Evolutionary conservation across 1,284 basidiomycete species (phyloP).

Genomic region (Golubevia sp.): DNA sequence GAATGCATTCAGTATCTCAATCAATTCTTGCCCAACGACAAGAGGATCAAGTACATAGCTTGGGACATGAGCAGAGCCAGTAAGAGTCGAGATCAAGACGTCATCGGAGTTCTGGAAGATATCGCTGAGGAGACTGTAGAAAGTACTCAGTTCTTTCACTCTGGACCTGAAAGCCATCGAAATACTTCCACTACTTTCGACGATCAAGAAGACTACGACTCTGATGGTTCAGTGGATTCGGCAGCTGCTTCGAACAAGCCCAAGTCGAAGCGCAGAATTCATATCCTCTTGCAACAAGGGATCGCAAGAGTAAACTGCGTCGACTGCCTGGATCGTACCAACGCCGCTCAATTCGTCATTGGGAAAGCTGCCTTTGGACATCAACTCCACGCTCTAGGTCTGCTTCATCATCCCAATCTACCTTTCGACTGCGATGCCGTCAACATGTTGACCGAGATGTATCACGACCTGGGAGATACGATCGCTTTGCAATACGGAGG

Average conservation of each 20-base stretch:
- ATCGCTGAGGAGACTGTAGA: constrained; percentile 92
- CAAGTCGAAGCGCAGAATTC: neutral
- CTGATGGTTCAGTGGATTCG: neutral
- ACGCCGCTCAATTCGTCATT: constrained; percentile 96
- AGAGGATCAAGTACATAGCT: constrained; percentile 86
- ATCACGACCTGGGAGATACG: constrained; percentile 72
- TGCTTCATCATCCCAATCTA: constrained; percentile 74
- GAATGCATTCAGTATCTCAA: constrained; percentile 92
- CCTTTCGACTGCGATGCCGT: constrained; percentile 94
- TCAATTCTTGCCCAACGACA: constrained; percentile 84
- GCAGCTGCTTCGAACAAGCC: neutral
- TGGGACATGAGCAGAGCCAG: constrained; percentile 79
- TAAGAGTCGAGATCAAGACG: constrained; percentile 85
- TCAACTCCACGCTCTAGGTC: constrained; percentile 89
- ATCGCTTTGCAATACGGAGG: constrained; percentile 96
- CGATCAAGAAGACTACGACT: neutral
- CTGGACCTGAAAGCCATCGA: constrained; percentile 56
- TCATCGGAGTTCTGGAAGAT: constrained; percentile 93
- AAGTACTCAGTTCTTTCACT: constrained; percentile 90
- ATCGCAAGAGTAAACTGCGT: constrained; percentile 70
- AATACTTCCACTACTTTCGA: neutral
- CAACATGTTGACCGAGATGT: constrained; percentile 98
- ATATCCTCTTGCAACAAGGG: constrained; percentile 84
- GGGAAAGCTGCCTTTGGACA: constrained; percentile 93
- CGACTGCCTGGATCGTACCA: constrained; percentile 91